A percentile compares a stretch with the other conserved stretches of the same genome.
Conservation (phyloP, 805 yeast species). For the Saccharomycopsis fermentans region DNA sequence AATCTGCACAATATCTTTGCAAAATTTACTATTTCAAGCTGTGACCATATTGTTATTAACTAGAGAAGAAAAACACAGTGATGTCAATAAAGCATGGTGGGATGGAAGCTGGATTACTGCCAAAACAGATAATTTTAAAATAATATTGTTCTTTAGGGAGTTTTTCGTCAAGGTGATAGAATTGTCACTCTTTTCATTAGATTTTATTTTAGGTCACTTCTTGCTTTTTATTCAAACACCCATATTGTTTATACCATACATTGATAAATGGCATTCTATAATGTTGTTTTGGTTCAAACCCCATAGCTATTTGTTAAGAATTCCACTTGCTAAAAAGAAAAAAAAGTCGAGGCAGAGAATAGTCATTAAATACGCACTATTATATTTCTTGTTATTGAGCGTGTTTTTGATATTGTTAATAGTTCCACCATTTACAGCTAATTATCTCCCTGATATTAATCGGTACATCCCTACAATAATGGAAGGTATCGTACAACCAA, state of each 20-base stretch:
- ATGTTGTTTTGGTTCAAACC: constrained; percentile 99
- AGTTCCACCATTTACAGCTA: constrained; percentile 86
- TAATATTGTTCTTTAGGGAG: constrained; percentile 95
- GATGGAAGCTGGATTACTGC: constrained; percentile 98
- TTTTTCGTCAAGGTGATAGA: constrained; percentile 89
- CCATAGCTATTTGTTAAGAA: constrained; percentile 92
- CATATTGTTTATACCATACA: constrained; percentile 67
- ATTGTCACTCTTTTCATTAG: constrained; percentile 93
- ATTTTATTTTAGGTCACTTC: constrained; percentile 86
- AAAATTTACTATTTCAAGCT: constrained; percentile 78
- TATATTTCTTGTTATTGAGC: constrained; percentile 62
- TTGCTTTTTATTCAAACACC: constrained; percentile 86
- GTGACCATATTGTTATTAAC: constrained; percentile 72
- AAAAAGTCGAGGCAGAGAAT: constrained; percentile 93
- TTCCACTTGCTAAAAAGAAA: constrained; percentile 93
- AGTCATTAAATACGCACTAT: constrained; percentile 84
- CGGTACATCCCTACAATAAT: constrained; percentile 30
- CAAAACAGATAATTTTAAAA: constrained; percentile 87
- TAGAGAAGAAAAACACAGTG: constrained; percentile 94
- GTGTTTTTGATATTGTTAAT: constrained; percentile 68
- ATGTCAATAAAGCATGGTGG: constrained; percentile 98
- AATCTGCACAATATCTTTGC: constrained; percentile 72
- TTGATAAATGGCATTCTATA: constrained; percentile 96
- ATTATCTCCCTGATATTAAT: constrained; percentile 34
- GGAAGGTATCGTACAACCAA: constrained; percentile 83